These are phyloP conservation scores for Oryza officinalis DNA, from an alignment of 176 grass and related monocot genomes.

Conservation along the genomic window DNA sequence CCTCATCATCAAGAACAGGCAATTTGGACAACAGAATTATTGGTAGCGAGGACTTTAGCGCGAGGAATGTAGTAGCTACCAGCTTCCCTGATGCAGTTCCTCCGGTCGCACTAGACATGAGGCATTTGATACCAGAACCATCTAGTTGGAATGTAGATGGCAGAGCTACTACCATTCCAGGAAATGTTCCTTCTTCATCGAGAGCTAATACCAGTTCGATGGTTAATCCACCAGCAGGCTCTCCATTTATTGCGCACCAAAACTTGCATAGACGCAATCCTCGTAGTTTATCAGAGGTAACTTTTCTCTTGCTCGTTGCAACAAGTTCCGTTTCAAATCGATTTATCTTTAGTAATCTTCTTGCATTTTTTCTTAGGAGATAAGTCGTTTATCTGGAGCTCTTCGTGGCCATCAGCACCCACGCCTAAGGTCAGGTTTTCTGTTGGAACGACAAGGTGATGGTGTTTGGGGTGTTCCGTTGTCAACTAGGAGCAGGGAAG, in stretches of 20 bases:
- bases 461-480: slow-evolving; percentile 59
- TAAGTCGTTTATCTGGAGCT: slow-evolving; percentile 57
- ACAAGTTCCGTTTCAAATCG: not conserved
- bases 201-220: slow-evolving; percentile 41
- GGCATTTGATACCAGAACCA: slow-evolving; percentile 48
- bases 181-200: slow-evolving; percentile 47
- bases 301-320: not conserved
- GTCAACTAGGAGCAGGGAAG: slow-evolving; percentile 60
- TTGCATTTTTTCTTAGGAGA: slow-evolving; percentile 36
- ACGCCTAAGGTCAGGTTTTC: slow-evolving; percentile 52
- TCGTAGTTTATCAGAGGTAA: slow-evolving; percentile 49
- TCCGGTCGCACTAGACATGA: slow-evolving; percentile 36
- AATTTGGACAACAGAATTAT: slow-evolving; percentile 46
- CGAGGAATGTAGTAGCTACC: slow-evolving; percentile 37
- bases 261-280: slow-evolving; percentile 46
- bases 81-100: slow-evolving; percentile 46
- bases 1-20: slow-evolving; percentile 49
- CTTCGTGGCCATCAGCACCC: slow-evolving; percentile 43
- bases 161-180: slow-evolving; percentile 40
- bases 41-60: slow-evolving; percentile 36
- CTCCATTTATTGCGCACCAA: slow-evolving; percentile 41
- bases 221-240: slow-evolving; percentile 43
- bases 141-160: slow-evolving; percentile 49
- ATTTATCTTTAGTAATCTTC: slow-evolving; percentile 9
- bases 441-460: slow-evolving; percentile 60